A percentile compares a stretch with the other conserved stretches of the same genome.
Evolutionary conservation across 2,329 filamentous ascomycete genomes (phyloP).

Genomic region (Trichophyton simii): DNA sequence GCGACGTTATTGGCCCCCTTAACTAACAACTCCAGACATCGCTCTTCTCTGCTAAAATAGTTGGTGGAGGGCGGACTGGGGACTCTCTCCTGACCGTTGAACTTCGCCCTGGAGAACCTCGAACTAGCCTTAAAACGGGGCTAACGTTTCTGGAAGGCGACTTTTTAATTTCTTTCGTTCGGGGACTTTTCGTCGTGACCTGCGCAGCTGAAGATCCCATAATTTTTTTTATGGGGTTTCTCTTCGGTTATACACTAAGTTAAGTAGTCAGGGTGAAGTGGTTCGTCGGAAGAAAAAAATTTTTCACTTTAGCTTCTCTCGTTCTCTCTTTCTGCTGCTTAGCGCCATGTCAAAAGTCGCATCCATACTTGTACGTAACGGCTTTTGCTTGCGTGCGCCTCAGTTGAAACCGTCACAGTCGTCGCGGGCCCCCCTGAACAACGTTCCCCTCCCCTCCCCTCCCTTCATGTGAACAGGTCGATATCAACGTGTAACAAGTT

Average conservation of each 20-base stretch:
- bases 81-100: neutral
- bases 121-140: neutral
- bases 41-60: too few species aligned
- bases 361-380: neutral
- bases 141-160: neutral
- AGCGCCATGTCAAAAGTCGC: neutral
- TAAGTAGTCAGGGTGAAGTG: neutral
- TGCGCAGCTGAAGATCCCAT: neutral
- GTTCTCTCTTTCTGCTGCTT: neutral
- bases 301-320: neutral
- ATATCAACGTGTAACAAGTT: neutral
- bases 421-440: neutral
- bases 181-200: neutral
- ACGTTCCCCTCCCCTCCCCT: neutral
- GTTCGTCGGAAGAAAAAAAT: constrained; percentile 1
- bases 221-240: neutral
- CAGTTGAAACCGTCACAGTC: neutral
- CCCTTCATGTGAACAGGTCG: neutral
- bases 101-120: neutral
- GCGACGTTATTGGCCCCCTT: neutral
- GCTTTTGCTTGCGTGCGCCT: neutral
- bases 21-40: neutral
- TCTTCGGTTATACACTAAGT: neutral
- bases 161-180: neutral
- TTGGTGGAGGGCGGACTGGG: neutral